A percentile compares a stretch with the other conserved stretches of the same genome.
Conservation (phyloP, 2,329 filamentous ascomycete species). For the Epichloe coenophiala region DNA sequence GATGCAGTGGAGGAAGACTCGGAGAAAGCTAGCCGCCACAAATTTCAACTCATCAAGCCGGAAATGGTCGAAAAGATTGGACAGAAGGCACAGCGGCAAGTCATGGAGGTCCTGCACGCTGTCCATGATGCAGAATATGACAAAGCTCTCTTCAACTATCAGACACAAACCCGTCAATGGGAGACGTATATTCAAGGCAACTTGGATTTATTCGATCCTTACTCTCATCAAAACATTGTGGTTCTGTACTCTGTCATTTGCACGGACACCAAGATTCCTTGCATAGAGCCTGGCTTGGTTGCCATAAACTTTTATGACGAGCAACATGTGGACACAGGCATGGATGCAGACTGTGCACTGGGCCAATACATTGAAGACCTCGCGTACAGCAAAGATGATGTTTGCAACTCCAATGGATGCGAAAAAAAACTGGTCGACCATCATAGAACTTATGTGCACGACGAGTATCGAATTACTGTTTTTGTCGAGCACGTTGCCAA, state of each 20-base stretch:
- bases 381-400: conserved; percentile 59
- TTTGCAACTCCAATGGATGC: conserved; percentile 74
- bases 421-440: conserved; percentile 87
- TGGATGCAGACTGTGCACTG: conserved; percentile 80
- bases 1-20: conserved; percentile 45
- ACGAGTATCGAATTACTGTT: conserved; percentile 82
- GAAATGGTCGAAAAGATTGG: conserved; percentile 87
- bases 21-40: conserved; percentile 52
- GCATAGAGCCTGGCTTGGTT: conserved; percentile 79
- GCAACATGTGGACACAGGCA: conserved; percentile 56
- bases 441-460: conserved; percentile 93
- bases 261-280: conserved; percentile 85
- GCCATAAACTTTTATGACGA: conserved; percentile 91
- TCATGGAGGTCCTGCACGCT: conserved; percentile 86
- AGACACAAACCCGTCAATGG: conserved; percentile 91
- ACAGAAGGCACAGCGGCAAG: conserved; percentile 67
- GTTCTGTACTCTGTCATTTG: conserved; percentile 90
- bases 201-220: conserved; percentile 81
- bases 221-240: conserved; percentile 90
- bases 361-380: conserved; percentile 93
- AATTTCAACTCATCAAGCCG: conserved; percentile 83
- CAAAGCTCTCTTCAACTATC: conserved; percentile 83
- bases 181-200: conserved; percentile 88
- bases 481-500: conserved; percentile 56
- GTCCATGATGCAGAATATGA: conserved; percentile 96